Evolutionary conservation across 1,139 yeast species (phyloP).

Genomic region (Lodderomyces parapsilosis): DNA sequence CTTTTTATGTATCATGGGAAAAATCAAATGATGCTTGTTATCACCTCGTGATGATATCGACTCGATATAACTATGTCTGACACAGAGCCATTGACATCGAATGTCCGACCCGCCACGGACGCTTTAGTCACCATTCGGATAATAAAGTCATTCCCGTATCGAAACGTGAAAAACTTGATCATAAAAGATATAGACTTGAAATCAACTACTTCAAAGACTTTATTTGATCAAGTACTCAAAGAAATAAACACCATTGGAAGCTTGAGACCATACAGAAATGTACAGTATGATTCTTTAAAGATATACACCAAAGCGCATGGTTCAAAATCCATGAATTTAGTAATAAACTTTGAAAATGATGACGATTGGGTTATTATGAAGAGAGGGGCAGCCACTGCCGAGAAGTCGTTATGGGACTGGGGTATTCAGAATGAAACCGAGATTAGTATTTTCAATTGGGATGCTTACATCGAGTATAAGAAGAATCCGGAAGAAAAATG

Average conservation of each 20-base stretch:
- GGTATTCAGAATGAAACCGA: constrained; percentile 92
- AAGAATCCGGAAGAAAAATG: constrained; percentile 89
- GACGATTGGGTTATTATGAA: constrained; percentile 55
- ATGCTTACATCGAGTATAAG: constrained; percentile 66
- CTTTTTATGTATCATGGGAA: neutral
- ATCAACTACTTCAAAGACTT: constrained; percentile 61
- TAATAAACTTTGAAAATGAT: constrained; percentile 79
- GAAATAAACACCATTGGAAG: constrained; percentile 66
- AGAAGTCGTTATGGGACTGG: constrained; percentile 55
- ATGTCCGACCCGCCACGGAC: constrained; percentile 64
- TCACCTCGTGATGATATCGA: no score
- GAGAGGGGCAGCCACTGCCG: constrained; percentile 25
- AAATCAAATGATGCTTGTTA: no score
- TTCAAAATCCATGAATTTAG: constrained; percentile 87
- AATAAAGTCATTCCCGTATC: constrained; percentile 86
- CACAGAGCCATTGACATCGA: constrained; percentile 68
- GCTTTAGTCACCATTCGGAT: constrained; percentile 82
- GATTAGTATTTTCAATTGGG: constrained; percentile 69
- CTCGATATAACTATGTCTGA: constrained; percentile 10
- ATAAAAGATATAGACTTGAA: constrained; percentile 72
- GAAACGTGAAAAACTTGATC: constrained; percentile 83
- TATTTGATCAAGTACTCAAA: constrained; percentile 46
- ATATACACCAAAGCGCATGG: constrained; percentile 95
- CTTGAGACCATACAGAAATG: constrained; percentile 78
- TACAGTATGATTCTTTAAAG: constrained; percentile 74